A percentile compares a stretch with the other conserved stretches of the same genome.
Conservation (phyloP, 371 early-diverging fungal species). For the Rhizopus arrhizus region DNA sequence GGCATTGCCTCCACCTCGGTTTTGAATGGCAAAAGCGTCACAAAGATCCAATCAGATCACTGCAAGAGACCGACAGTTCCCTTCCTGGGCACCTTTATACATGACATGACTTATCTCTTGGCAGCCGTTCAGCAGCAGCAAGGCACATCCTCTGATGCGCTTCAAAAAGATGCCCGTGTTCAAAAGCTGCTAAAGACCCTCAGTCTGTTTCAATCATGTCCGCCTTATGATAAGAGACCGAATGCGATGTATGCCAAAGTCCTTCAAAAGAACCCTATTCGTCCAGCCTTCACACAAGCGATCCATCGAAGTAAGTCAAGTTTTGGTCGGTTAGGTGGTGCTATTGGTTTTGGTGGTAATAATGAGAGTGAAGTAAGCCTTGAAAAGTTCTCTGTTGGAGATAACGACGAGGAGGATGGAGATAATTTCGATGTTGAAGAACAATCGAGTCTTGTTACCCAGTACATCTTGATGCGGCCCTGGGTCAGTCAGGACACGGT, state of each 20-base stretch:
- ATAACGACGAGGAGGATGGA: constrained; percentile 46
- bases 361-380: not conserved
- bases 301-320: constrained; percentile 56
- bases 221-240: constrained; percentile 50
- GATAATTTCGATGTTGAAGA: constrained; percentile 37
- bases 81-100: constrained; percentile 77
- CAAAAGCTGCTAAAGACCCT: constrained; percentile 55
- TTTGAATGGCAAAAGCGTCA: constrained; percentile 33
- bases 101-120: constrained; percentile 76
- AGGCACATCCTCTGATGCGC: constrained; percentile 26
- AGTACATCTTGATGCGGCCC: constrained; percentile 61
- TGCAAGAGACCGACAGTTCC: constrained; percentile 68
- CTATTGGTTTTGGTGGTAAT: constrained; percentile 28
- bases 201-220: constrained; percentile 60
- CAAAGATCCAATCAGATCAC: constrained; percentile 48
- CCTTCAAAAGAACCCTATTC: constrained; percentile 38
- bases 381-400: constrained; percentile 39
- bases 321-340: constrained; percentile 48
- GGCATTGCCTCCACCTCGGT: constrained; percentile 42
- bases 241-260: constrained; percentile 9
- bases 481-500: constrained; percentile 70
- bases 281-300: constrained; percentile 57
- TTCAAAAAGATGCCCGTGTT: constrained; percentile 58
- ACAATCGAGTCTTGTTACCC: constrained; percentile 55
- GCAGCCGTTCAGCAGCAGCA: constrained; percentile 42